phyloP scores from a whole-genome alignment of 805 yeast genomes.

The Cyberlindnera xylosilytica region DNA sequence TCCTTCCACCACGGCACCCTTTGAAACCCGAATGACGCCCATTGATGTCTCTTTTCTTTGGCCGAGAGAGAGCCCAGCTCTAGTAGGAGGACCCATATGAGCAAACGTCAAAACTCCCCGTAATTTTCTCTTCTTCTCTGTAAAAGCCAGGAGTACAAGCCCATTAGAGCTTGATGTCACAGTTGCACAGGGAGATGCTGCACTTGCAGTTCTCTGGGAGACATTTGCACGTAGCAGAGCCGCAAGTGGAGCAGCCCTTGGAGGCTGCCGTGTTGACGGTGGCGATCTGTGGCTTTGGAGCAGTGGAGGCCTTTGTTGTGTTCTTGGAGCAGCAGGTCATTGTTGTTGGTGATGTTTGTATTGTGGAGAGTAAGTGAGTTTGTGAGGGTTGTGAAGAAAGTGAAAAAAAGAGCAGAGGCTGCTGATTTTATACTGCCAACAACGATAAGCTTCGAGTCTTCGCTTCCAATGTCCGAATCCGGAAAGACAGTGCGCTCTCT shows the following conservation, averaged over 20 bases:
- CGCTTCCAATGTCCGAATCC: too few relatives aligned
- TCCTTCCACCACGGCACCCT: too few relatives aligned
- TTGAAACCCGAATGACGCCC: too few relatives aligned
- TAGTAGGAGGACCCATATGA: too few relatives aligned
- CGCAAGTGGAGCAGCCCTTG: conserved; percentile 24
- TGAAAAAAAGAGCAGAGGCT: neutral
- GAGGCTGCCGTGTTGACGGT: conserved; percentile 24
- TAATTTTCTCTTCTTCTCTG: too few relatives aligned
- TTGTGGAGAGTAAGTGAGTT: neutral
- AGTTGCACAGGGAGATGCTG: conserved; percentile 21
- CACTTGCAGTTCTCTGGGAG: conserved; percentile 27
- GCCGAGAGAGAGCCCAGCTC: too few relatives aligned
- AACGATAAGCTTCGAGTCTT: too few relatives aligned
- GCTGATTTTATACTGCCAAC: neutral
- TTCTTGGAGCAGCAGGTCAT: conserved; percentile 26
- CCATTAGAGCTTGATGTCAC: conserved; percentile 25
- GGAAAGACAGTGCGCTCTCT: too few relatives aligned
- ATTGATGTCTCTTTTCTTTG: too few relatives aligned
- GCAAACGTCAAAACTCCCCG: too few relatives aligned
- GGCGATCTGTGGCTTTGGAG: conserved; percentile 20
- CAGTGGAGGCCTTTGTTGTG: conserved; percentile 8
- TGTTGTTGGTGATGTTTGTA: conserved; percentile 1
- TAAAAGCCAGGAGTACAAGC: too few relatives aligned
- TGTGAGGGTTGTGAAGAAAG: neutral
- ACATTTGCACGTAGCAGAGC: conserved; percentile 27